These are phyloP conservation scores for Buddleja alternifolia DNA, from an alignment of 257 asterid species.

Conservation along the genomic window DNA sequence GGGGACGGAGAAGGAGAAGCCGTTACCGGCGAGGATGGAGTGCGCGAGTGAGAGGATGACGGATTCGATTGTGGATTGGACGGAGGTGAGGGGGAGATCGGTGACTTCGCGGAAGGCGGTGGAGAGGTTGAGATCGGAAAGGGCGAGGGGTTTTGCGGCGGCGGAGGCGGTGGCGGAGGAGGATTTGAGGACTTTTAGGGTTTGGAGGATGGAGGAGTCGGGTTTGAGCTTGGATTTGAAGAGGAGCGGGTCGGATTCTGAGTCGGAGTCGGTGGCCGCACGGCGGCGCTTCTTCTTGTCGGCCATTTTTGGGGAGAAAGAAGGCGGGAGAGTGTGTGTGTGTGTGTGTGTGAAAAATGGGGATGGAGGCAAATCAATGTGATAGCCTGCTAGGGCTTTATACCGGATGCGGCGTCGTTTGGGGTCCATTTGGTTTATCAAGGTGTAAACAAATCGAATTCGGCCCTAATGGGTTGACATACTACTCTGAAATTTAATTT, in stretches of 20 bases:
- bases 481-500: too few species aligned
- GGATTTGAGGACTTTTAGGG: conserved; percentile 50
- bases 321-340: conserved; percentile 48
- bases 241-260: conserved; percentile 50
- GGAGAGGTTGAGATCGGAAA: conserved; percentile 72
- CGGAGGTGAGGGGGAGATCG: conserved; percentile 74
- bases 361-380: not conserved
- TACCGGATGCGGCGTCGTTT: conserved; percentile 25
- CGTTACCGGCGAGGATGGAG: conserved; percentile 77
- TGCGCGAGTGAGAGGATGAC: conserved; percentile 62
- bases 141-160: conserved; percentile 51
- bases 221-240: conserved; percentile 72
- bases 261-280: conserved; percentile 40
- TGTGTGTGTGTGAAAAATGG: conserved; percentile 4
- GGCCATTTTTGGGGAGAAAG: conserved; percentile 48
- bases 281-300: conserved; percentile 86
- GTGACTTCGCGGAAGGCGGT: conserved; percentile 76
- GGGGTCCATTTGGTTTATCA: too few species aligned
- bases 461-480: too few species aligned
- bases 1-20: conserved; percentile 77
- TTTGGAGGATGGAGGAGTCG: conserved; percentile 62
- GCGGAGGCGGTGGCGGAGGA: conserved; percentile 48
- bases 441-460: too few species aligned
- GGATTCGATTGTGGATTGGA: conserved; percentile 64
- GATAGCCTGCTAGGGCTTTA: conserved; percentile 25